Conservation (phyloP, 306 rosid genomes). For the Glycine tomentella region DNA sequence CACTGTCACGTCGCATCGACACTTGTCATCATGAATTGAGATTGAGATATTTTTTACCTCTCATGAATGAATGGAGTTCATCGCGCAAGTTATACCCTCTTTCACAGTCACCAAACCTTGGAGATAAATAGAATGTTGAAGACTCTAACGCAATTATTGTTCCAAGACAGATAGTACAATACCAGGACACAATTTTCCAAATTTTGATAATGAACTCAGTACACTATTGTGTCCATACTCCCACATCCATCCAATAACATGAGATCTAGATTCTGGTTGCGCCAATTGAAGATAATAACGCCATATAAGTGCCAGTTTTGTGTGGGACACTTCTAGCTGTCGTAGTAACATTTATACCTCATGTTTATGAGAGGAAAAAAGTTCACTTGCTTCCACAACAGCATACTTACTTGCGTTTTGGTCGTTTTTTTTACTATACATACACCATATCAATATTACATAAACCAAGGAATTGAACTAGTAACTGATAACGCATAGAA, state of each 20-base stretch:
- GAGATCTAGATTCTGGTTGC: background rate
- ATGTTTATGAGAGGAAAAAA: background rate
- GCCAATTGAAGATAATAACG: background rate
- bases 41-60: background rate
- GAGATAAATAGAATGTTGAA: background rate
- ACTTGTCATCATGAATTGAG: background rate
- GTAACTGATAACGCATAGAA: constrained; percentile 2
- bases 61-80: background rate
- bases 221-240: background rate
- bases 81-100: background rate
- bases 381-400: constrained; percentile 13
- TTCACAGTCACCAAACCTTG: background rate
- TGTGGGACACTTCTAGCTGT: constrained; percentile 6
- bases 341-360: background rate
- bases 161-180: background rate
- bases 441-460: background rate
- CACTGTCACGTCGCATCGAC: no score
- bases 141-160: background rate
- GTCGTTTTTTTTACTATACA: background rate
- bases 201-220: background rate
- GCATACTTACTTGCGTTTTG: background rate
- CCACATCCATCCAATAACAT: background rate
- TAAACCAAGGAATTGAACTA: constrained; percentile 12
- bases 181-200: background rate
- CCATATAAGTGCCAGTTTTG: background rate